Evolutionary conservation across 345 rosid genomes (phyloP).

Genomic region (Cardamine occulta): DNA sequence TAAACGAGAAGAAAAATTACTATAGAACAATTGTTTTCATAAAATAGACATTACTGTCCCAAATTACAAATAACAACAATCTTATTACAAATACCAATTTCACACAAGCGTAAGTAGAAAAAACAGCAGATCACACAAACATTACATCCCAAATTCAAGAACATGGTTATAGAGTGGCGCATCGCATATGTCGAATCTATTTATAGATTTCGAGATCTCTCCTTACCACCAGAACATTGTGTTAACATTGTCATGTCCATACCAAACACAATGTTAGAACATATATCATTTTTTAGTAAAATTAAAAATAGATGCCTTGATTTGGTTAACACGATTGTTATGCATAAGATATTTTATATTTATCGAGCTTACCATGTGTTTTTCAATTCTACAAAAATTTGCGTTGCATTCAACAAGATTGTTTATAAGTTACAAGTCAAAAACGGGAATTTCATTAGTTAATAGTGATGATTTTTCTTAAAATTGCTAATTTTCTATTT

Average conservation of each 20-base stretch:
- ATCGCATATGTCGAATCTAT: not conserved
- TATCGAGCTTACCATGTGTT: too few relatives aligned
- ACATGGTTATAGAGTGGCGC: too few relatives aligned
- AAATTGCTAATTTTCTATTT: not conserved
- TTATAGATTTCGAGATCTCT: conserved; percentile 41
- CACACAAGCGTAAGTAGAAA: not conserved
- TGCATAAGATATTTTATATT: too few relatives aligned
- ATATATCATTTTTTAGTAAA: too few relatives aligned
- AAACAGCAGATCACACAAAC: too few relatives aligned
- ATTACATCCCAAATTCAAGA: too few relatives aligned
- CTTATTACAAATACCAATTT: not conserved
- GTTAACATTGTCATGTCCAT: conserved; percentile 50
- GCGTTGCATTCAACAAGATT: too few relatives aligned
- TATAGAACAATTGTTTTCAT: not conserved
- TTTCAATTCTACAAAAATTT: too few relatives aligned
- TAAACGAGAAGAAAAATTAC: not conserved
- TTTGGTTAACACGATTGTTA: too few relatives aligned
- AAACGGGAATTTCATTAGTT: too few relatives aligned
- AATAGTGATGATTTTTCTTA: not conserved
- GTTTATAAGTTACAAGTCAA: too few relatives aligned
- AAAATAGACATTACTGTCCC: not conserved
- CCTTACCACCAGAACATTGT: conserved; percentile 41
- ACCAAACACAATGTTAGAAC: conserved; percentile 41
- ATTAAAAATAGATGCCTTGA: too few relatives aligned
- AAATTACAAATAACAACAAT: not conserved